Evolutionary conservation across 2,329 filamentous ascomycete species (phyloP), one percentile per base, ranked within the genome.

Genomic region (Botryotinia calthae): DNA sequence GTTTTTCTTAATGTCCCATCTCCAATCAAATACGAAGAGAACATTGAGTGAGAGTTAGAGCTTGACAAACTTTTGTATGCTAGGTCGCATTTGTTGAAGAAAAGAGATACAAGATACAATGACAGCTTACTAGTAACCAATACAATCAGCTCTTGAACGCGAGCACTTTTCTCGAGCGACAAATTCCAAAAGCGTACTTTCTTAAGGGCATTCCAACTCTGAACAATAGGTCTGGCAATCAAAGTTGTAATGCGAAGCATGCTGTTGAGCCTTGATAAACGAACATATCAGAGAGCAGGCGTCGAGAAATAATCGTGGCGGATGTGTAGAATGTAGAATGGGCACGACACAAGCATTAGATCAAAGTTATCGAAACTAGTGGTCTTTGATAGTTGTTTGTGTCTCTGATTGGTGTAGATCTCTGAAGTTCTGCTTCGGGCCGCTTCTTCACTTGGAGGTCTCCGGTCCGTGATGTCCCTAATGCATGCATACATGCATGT

Each of bases 311-410:
- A 56, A 28, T 28, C n/a, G 9, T 6, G 28, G 56, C 20, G 28
- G 28, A 58, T 54, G 16, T 18, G 56, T 58, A 58, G 56, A 58
- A 28, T 2, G 54, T 34, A 58, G 28, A 58, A 58, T 14, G 28
- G 28, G n/a, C 51, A 56, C 51, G n/a, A 31, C 51, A 56, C 51
- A 28, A 28, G 51, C 64, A 66, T 66, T 34, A 54, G 18, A 34
- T 51, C 48, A 54, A 34, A 61, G 51, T 61, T 46, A 25, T 56
- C 54, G 66, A 69, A 69, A 59, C 51, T 46, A 69, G 40, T 48
- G 6, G 34, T 51, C 14, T 48, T 31, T 46, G 25, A 34, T 66
- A n/a, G 34, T n/a, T 51, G 8, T 51, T 51, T 66, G 14, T 66
- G 12, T 48, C 28, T 46, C 42, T 44, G 8, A 44, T 20, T 31